Evolutionary conservation across 139 green algal genomes (phyloP).

Genomic region (Coccomyxa sp.): DNA sequence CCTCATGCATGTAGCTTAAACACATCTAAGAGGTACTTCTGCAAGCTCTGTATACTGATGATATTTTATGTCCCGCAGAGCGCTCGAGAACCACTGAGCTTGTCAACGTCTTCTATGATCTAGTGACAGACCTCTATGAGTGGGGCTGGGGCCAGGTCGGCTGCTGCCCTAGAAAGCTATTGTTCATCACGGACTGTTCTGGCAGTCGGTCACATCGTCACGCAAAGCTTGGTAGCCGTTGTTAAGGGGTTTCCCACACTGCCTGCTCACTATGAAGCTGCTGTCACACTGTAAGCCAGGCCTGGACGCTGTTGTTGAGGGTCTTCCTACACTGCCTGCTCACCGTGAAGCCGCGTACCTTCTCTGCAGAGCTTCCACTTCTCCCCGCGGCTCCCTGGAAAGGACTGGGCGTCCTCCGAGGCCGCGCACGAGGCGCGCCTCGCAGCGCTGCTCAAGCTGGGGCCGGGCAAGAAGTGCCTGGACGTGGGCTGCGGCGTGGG

Average conservation of each 20-base stretch:
- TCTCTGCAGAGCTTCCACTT: slow-evolving; percentile 90
- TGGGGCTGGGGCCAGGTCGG: slow-evolving; percentile 86
- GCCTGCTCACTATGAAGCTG: no score
- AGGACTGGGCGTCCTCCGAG: slow-evolving; percentile 61
- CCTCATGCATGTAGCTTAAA: no score
- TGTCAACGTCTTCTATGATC: slow-evolving; percentile 34
- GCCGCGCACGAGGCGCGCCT: slow-evolving; percentile 86
- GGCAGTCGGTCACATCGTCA: no score
- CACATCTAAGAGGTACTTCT: no score
- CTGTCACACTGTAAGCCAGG: neutral
- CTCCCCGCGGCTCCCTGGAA: slow-evolving; percentile 79
- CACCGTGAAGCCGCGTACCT: neutral
- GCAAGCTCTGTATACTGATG: no score
- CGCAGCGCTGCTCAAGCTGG: slow-evolving; percentile 34
- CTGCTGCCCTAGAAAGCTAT: no score
- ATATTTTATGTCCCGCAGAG: no score
- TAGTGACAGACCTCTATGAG: slow-evolving; percentile 92
- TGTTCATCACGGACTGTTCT: no score
- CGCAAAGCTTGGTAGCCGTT: no score
- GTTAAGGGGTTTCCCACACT: no score
- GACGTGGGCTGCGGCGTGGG: slow-evolving; percentile 97
- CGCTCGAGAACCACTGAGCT: slow-evolving; percentile 48
- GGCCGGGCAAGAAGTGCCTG: slow-evolving; percentile 48
- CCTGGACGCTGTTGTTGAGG: no score
- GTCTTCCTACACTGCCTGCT: no score